Percentiles rank a stretch among this genome's conserved stretches.
These are phyloP conservation scores for Acanthamoeba healyi DNA, from an alignment of 208 protist species.

Conservation along the genomic window DNA sequence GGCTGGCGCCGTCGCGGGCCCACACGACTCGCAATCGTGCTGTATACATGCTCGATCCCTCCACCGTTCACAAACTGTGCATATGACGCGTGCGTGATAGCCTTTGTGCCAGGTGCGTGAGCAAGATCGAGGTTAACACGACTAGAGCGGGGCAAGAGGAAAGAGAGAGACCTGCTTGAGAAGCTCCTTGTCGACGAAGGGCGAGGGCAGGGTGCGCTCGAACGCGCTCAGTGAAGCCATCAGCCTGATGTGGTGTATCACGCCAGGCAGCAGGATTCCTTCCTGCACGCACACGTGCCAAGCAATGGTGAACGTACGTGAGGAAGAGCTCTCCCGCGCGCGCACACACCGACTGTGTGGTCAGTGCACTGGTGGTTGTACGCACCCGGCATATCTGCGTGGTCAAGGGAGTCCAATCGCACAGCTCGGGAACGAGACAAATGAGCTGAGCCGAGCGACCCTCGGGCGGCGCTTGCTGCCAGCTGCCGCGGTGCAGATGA, in stretches of 20 bases:
- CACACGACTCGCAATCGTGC: not conserved
- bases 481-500: not conserved
- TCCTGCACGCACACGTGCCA: not conserved
- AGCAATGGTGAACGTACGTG: no score
- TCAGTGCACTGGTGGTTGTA: no score
- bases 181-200: not conserved
- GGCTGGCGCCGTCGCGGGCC: not conserved
- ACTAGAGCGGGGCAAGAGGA: no score
- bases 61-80: not conserved
- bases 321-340: no score
- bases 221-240: not conserved
- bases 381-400: not conserved
- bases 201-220: not conserved
- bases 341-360: no score
- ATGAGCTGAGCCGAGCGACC: not conserved
- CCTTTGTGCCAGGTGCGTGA: no score
- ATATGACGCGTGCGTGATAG: not conserved
- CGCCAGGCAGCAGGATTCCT: not conserved
- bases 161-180: not conserved
- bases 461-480: not conserved
- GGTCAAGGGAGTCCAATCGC: not conserved
- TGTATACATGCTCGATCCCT: not conserved
- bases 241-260: not conserved
- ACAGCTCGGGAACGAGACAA: not conserved
- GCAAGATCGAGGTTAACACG: no score